Conservation (phyloP, 1,139 yeast genomes). For the Blastobotrys arbuscula region DNA sequence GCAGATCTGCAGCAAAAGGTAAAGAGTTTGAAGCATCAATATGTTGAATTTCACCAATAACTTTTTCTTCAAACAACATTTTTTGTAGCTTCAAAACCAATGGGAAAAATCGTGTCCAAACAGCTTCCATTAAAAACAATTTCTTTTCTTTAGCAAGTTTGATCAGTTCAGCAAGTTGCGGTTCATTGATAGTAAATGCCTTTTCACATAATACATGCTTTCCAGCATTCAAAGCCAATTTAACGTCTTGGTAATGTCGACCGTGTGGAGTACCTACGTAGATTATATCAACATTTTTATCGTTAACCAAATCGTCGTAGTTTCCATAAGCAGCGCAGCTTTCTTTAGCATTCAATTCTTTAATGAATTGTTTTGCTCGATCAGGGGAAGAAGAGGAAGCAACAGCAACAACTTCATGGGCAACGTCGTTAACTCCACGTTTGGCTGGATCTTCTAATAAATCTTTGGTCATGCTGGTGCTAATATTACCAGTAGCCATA, state of each 20-base stretch:
- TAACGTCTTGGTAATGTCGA: slow-evolving; percentile 47
- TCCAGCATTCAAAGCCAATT: slow-evolving; percentile 47
- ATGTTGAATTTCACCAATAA: slow-evolving; percentile 45
- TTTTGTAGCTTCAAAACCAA: slow-evolving; percentile 38
- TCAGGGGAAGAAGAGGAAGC: slow-evolving; percentile 30
- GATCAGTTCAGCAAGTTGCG: slow-evolving; percentile 43
- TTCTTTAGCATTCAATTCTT: slow-evolving; percentile 15
- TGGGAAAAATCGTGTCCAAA: slow-evolving; percentile 64
- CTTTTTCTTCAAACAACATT: slow-evolving; percentile 41
- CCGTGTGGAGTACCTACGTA: slow-evolving; percentile 59
- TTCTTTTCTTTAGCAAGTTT: slow-evolving; percentile 43
- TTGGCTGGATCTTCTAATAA: slow-evolving; percentile 27
- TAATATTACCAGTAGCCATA: slow-evolving; percentile 31
- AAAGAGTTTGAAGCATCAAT: slow-evolving; percentile 40
- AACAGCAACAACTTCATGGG: slow-evolving; percentile 32
- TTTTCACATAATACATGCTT: slow-evolving; percentile 59
- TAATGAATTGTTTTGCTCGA: slow-evolving; percentile 27
- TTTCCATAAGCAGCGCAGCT: slow-evolving; percentile 28
- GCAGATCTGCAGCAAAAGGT: slow-evolving; percentile 31
- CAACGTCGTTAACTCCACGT: slow-evolving; percentile 30
- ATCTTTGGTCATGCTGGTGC: slow-evolving; percentile 28
- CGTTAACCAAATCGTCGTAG: slow-evolving; percentile 39
- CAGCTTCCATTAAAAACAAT: slow-evolving; percentile 56
- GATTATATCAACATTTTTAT: slow-evolving; percentile 46
- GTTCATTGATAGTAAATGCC: slow-evolving; percentile 50